phyloP scores from a whole-genome alignment of 495 filamentous ascomycete genomes.

The Aspergillus funiculosus region DNA sequence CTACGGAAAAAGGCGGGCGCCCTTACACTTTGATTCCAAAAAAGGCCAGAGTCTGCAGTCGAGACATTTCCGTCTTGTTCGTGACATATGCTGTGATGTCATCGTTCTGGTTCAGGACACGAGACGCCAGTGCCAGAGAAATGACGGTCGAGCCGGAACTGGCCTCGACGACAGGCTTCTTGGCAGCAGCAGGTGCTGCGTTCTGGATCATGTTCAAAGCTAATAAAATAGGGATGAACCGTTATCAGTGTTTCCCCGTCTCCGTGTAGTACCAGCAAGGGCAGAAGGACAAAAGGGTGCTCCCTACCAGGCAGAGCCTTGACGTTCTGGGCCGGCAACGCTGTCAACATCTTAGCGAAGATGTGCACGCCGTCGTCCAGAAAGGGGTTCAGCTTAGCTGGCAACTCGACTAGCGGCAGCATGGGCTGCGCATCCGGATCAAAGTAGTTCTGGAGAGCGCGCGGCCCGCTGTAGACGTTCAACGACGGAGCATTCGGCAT shows the following conservation, averaged over 20 bases:
- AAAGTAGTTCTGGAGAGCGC: conserved; percentile 52
- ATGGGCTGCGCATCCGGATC: conserved; percentile 52
- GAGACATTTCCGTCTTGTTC: conserved; percentile 54
- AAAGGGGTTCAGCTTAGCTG: conserved; percentile 50
- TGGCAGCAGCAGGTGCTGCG: conserved; percentile 38
- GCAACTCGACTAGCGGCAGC: conserved; percentile 55
- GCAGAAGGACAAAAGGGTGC: too few relatives aligned
- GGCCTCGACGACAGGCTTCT: conserved; percentile 53
- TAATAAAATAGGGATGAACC: conserved; percentile 14
- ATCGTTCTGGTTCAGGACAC: conserved; percentile 47
- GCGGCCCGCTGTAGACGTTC: conserved; percentile 52
- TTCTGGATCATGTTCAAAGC: conserved; percentile 52
- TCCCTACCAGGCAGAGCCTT: conserved; percentile 55
- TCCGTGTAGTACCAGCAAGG: neutral
- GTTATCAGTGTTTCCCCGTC: too few relatives aligned
- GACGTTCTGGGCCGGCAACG: conserved; percentile 58
- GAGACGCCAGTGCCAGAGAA: conserved; percentile 52
- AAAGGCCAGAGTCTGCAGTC: conserved; percentile 51
- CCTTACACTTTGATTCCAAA: conserved; percentile 57
- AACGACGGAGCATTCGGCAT: conserved; percentile 41
- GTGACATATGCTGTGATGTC: conserved; percentile 53
- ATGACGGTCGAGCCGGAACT: conserved; percentile 60
- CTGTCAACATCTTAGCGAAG: conserved; percentile 60
- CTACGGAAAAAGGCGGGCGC: too few relatives aligned
- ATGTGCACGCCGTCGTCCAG: conserved; percentile 53